These are phyloP conservation scores for Plantago major DNA, from an alignment of 257 asterid species.

Conservation along the genomic window DNA sequence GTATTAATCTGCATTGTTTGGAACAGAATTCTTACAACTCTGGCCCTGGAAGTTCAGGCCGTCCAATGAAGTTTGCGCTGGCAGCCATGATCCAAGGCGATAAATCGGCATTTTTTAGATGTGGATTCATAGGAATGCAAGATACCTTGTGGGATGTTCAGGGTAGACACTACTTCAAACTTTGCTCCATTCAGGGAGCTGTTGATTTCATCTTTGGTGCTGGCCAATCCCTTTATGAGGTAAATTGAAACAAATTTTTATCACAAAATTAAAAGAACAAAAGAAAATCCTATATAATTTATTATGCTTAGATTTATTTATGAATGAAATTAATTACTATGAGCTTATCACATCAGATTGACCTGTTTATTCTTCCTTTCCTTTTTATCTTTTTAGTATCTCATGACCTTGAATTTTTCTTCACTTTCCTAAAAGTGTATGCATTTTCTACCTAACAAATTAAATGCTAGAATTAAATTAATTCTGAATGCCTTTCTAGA, in stretches of 20 bases:
- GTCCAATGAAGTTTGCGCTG: constrained; percentile 32
- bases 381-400: neutral
- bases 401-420: no score
- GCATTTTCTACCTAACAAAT: no score
- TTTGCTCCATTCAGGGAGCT: constrained; percentile 57
- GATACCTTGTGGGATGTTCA: constrained; percentile 69
- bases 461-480: no score
- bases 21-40: constrained; percentile 59
- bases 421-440: no score
- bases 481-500: neutral
- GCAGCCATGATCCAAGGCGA: constrained; percentile 64
- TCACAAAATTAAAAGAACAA: neutral
- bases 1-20: neutral
- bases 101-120: constrained; percentile 40
- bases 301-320: no score
- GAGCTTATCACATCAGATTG: no score
- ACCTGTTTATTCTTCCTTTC: neutral
- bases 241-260: constrained; percentile 8
- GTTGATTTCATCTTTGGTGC: constrained; percentile 76
- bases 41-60: constrained; percentile 25
- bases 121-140: constrained; percentile 56
- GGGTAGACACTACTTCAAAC: constrained; percentile 63
- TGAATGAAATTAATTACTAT: no score
- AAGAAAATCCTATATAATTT: neutral
- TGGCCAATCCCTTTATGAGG: constrained; percentile 81